Conservation (phyloP, 2,329 filamentous ascomycete genomes). For the Exophiala bonariae region DNA sequence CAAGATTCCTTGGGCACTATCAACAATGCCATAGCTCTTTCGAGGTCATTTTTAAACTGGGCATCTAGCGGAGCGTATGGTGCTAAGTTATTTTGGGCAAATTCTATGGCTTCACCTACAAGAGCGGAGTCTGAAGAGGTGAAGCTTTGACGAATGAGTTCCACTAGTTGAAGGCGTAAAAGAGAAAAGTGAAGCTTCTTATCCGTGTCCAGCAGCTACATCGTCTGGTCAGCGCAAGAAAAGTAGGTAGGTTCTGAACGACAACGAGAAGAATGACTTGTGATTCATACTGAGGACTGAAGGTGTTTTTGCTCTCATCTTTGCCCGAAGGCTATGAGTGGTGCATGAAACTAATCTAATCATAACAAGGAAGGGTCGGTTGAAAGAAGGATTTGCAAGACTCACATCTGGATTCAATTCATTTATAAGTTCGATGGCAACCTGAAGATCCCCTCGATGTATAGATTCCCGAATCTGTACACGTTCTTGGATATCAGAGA, state of each 20-base stretch:
- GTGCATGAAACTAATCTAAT: slow-evolving; percentile 99
- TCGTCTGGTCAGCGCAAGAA: slow-evolving; percentile 12
- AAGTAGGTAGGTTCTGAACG: neutral
- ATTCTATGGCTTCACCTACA: slow-evolving; percentile 77
- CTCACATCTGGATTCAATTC: slow-evolving; percentile 88
- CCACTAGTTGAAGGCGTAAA: slow-evolving; percentile 86
- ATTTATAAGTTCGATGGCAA: slow-evolving; percentile 83
- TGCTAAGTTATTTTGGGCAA: slow-evolving; percentile 83
- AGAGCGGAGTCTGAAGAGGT: slow-evolving; percentile 62
- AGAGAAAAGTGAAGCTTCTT: slow-evolving; percentile 84
- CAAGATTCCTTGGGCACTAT: slow-evolving; percentile 73
- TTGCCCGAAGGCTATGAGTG: slow-evolving; percentile 90
- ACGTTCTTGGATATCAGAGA: slow-evolving; percentile 71
- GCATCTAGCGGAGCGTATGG: slow-evolving; percentile 80
- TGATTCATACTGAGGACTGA: slow-evolving; percentile 87
- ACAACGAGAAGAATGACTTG: neutral
- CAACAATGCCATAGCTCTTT: slow-evolving; percentile 88
- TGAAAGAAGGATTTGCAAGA: slow-evolving; percentile 13
- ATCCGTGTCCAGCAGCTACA: slow-evolving; percentile 81
- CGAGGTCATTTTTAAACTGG: slow-evolving; percentile 81
- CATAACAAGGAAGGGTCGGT: slow-evolving; percentile 58
- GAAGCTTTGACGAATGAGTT: slow-evolving; percentile 76
- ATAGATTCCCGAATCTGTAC: slow-evolving; percentile 84
- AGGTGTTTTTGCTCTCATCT: slow-evolving; percentile 86
- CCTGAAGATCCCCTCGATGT: slow-evolving; percentile 79